Base-by-base conservation (phyloP, 257 asterid genomes). In the Lavandula angustifolia region DNA sequence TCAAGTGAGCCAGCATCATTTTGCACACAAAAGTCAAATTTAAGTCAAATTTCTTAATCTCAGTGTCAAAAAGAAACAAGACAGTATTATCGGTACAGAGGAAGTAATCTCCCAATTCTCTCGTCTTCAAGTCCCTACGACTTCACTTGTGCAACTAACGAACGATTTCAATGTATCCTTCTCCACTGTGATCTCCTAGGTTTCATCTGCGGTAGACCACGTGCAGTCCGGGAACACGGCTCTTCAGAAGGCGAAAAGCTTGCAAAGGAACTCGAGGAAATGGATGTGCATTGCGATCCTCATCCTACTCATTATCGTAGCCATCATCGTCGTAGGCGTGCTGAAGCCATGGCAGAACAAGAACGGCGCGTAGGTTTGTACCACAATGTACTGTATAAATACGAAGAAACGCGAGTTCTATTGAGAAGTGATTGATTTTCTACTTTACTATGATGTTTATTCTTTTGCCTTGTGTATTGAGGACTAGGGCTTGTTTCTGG, bases 231-330 rank as follows among this genome's bases (percentile, higher is more conserved):
- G 99, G 18, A 94, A 86, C 70, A 84, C 84, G 3, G 97, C 96
- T 51, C 91, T 94, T 54, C 96, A 87, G 73, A 90, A 75, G 79
- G 99, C 99, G 4, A 94, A 94, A 72, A 84, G 79, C 33, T 75
- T 86, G 72, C 99, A 94, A 56, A 94, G 58, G 67, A 90, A 67
- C 82, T 82, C 90, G 57, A 87, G 99, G 72, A 94, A 87, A 90
- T 94, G 99, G 96, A 87, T 86, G 96, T 94, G 99, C 69, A 74
- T 94, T 14, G 96, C 95, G 2, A 90, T 87, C 62, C 17, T 94
- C 31, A 72, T 94, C 53, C 95, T 94, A 56, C 95, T 94, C 60
- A 69, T 94, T 54, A 73, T 94, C 5, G 91, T 90, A 0, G 87
- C 72, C 1, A 76, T 94, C 64, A 70, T 84, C 16, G 92, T 94